Conservation (phyloP, 495 filamentous ascomycete species). For the Bombardia bombarda region DNA sequence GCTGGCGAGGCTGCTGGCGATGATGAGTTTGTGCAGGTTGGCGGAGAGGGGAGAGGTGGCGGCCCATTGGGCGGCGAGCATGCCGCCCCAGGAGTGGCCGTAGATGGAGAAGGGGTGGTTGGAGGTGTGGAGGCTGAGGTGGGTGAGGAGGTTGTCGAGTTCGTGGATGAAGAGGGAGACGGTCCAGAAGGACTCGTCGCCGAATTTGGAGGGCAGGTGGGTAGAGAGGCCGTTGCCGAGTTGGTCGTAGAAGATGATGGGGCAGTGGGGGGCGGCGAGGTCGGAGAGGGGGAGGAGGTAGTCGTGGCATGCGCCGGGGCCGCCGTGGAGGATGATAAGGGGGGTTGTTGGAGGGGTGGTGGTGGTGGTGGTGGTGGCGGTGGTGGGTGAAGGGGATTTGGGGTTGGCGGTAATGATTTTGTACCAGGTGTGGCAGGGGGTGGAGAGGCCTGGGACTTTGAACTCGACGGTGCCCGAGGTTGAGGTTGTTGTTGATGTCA, state of each 20-base stretch:
- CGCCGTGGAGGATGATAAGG: conserved; percentile 30
- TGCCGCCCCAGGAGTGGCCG: conserved; percentile 45
- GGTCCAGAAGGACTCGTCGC: conserved; percentile 41
- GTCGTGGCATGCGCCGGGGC: conserved; percentile 36
- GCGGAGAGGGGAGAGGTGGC: not conserved
- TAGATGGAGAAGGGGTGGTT: conserved; percentile 29
- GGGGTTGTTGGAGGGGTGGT: not conserved
- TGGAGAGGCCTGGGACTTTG: not conserved
- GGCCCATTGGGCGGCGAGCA: conserved; percentile 33
- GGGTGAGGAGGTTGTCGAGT: conserved; percentile 38
- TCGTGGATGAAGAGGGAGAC: conserved; percentile 38
- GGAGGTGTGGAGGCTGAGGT: conserved; percentile 24
- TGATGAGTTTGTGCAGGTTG: not conserved
- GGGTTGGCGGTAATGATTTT: not conserved
- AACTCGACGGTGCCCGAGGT: too few relatives aligned
- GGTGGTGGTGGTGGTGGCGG: not conserved
- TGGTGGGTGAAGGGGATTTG: not conserved
- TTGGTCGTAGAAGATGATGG: conserved; percentile 49
- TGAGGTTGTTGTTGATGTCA: too few relatives aligned
- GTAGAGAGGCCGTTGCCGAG: conserved; percentile 41
- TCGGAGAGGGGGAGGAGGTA: conserved; percentile 32
- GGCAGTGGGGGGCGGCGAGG: conserved; percentile 20
- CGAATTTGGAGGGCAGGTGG: conserved; percentile 33
- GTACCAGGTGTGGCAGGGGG: conserved; percentile 4
- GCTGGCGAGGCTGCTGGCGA: conserved; percentile 6